Base-by-base conservation (phyloP, 75 land plant species). In the Selaginella moellendorffii region DNA sequence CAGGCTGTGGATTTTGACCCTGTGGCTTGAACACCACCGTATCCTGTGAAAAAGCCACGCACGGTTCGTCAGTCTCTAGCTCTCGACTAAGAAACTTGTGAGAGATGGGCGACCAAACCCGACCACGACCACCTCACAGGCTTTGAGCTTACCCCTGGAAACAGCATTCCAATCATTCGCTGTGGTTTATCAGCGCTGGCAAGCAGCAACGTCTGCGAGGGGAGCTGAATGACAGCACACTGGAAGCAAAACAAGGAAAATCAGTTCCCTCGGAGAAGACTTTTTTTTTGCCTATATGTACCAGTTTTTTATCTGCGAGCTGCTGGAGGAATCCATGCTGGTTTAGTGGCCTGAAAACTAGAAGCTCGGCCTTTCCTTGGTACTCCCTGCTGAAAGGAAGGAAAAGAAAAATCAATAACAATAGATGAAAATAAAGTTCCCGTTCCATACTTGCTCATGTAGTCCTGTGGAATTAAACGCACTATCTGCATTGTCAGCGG, bases 21-120 rank as follows among this genome's bases (percentile, higher is more conserved):
- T 85, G 95, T 18, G 96, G 99, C 77, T 90, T 89, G 51, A 89
- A 89, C 64, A 89, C 91, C 59, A 95, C 99, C 87, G 79, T 84
- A 75, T 95, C 91, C 99, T 93, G 65, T 25, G 17, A 70, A 65
- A 53, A 14, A 53, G 31, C 28, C 26, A 54, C 36, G 20, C 25
- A 0, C 31, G 22, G 53, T 18, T 27, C 26, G 29, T 27, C 54
- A 19, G 18, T 26, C 27, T 56, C 5, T 17, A 23, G 10, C 23
- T 9, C 24, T 1, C 10, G 19, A 26, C n/a, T 22, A 19, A 24
- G 26, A 67, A 76, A 26, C 18, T 26, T 21, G 21, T 46, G 52
- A 42, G 26, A 10, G 30, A 2, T 2, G 53, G 28, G 17, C 29
- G 1, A 62, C 25, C 28, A 27, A 2, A 62, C 2, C 18, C 26